Percentiles rank a stretch among this genome's conserved stretches.
Evolutionary conservation across 164 flowering plant species (phyloP).

Genomic region (Platanus orientalis): DNA sequence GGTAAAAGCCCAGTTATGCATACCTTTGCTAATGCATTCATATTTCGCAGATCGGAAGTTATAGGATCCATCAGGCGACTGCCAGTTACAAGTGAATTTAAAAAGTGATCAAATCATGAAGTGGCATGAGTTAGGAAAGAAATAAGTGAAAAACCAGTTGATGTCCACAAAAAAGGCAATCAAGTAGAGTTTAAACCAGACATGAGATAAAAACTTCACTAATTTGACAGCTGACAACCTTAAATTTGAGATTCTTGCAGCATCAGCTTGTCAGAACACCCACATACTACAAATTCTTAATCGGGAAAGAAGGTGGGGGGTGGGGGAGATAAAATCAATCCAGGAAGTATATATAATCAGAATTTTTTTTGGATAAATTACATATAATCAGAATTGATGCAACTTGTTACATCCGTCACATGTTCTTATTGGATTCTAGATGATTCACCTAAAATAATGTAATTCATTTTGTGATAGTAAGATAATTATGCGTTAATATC

Average conservation of each 20-base stretch:
- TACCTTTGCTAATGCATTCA: constrained; percentile 93
- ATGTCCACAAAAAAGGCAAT: neutral
- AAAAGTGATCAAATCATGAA: neutral
- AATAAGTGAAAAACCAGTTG: neutral
- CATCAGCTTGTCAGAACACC: neutral
- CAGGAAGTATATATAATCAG: neutral
- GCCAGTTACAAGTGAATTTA: constrained; percentile 15
- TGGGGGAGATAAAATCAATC: too few species aligned
- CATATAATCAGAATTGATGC: neutral
- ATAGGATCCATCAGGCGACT: constrained; percentile 90
- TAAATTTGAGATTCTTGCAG: neutral
- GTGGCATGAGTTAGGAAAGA: neutral
- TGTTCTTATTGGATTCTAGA: neutral
- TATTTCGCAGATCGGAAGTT: constrained; percentile 84
- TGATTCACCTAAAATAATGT: neutral
- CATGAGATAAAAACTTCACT: neutral
- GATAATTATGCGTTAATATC: neutral
- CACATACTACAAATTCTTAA: neutral
- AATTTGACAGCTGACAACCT: neutral
- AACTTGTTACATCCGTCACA: neutral
- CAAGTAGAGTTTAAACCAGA: neutral
- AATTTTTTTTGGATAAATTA: too few species aligned
- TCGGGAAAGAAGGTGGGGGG: neutral
- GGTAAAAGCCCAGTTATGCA: constrained; percentile 4
- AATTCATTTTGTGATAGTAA: neutral